Evolutionary conservation across 163 green algal species (phyloP).

Genomic region (Chloroidium sp.): DNA sequence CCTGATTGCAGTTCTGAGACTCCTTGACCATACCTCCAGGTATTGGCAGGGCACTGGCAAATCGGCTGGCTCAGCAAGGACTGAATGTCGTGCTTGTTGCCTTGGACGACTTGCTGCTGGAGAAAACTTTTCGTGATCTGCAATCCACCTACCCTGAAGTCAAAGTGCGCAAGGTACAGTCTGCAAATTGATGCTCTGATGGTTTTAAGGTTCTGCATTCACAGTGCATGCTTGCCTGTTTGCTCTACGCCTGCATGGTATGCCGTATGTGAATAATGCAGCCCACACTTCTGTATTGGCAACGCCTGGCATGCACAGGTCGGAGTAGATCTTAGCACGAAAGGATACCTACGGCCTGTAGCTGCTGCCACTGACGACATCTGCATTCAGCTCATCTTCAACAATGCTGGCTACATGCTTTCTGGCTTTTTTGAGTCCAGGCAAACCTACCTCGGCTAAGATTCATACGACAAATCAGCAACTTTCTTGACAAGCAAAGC

Average conservation of each 20-base stretch:
- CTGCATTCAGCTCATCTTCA: conserved; percentile 74
- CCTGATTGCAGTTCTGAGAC: neutral
- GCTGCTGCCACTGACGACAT: conserved; percentile 72
- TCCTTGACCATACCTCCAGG: conserved; percentile 38
- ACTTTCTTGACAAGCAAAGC: too few relatives aligned
- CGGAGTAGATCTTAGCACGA: conserved; percentile 49
- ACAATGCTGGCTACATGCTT: conserved; percentile 93
- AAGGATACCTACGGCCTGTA: conserved; percentile 71
- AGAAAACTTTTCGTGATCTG: conserved; percentile 64
- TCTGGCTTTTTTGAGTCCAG: conserved; percentile 85
- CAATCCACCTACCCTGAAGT: conserved; percentile 44
- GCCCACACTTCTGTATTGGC: neutral
- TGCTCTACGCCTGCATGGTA: neutral
- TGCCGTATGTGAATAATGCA: neutral
- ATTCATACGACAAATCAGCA: neutral
- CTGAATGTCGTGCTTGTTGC: conserved; percentile 90
- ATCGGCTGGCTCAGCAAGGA: conserved; percentile 71
- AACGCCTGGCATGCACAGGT: conserved; percentile 29
- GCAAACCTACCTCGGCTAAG: conserved; percentile 15
- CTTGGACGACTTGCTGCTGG: conserved; percentile 65
- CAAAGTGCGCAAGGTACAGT: conserved; percentile 64
- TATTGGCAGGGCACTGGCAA: conserved; percentile 85
- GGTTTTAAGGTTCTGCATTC: neutral
- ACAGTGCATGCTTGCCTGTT: neutral
- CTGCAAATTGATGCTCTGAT: neutral